Evolutionary conservation across 2,329 filamentous ascomycete species (phyloP).

Genomic region (Alternaria gansuensis): DNA sequence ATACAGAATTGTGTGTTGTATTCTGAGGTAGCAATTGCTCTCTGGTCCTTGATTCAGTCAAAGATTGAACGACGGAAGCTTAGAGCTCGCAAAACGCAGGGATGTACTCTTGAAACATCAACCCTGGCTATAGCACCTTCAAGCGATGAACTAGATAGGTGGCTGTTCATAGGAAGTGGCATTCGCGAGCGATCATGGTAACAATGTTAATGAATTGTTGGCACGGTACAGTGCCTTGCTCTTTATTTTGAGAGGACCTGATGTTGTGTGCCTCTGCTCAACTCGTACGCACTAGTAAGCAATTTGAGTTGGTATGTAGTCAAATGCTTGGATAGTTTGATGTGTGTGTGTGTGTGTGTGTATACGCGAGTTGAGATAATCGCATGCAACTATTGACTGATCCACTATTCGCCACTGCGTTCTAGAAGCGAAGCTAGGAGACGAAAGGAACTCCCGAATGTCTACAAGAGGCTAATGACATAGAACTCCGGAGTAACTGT

Average conservation of each 20-base stretch:
- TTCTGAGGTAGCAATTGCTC: background rate
- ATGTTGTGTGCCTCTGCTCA: background rate
- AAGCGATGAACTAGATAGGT: slow-evolving; percentile 26
- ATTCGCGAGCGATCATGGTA: slow-evolving; percentile 15
- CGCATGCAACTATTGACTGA: slow-evolving; percentile 10
- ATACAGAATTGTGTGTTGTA: slow-evolving; percentile 10
- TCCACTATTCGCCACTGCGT: slow-evolving; percentile 19
- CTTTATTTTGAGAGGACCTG: background rate
- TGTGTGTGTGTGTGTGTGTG: slow-evolving; percentile 5
- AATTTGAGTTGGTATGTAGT: background rate
- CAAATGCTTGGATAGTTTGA: background rate
- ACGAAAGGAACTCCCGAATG: slow-evolving; percentile 8
- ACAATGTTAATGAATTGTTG: slow-evolving; percentile 4
- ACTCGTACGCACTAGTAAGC: background rate
- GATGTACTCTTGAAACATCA: slow-evolving; percentile 33
- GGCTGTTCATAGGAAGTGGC: slow-evolving; percentile 6
- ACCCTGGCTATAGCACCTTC: slow-evolving; percentile 33
- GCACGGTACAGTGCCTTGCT: slow-evolving; percentile 5
- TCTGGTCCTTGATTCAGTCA: background rate
- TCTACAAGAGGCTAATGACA: slow-evolving; percentile 22
- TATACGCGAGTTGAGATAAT: slow-evolving; percentile 16
- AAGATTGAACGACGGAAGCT: slow-evolving; percentile 6
- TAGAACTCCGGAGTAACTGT: slow-evolving; percentile 7
- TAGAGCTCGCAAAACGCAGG: slow-evolving; percentile 21
- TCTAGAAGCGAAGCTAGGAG: slow-evolving; percentile 20